phyloP scores from a whole-genome alignment of 441 rosid genomes.

The Euphorbia celastroides region DNA sequence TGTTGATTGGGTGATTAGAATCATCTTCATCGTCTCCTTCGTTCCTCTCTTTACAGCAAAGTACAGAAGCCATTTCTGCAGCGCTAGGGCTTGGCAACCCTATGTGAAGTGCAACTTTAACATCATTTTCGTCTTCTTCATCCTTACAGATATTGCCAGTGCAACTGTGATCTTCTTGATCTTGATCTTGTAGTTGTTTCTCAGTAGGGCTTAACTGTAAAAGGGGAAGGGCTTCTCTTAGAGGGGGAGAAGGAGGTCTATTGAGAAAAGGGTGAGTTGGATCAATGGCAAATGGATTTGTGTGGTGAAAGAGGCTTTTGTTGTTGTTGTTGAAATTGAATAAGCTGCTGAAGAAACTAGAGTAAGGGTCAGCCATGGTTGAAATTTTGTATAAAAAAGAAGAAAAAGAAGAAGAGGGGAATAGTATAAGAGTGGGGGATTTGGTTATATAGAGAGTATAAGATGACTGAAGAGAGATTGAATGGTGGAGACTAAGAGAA shows the following conservation, averaged over 20 bases:
- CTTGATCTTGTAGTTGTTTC: conserved; percentile 30
- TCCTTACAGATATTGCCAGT: conserved; percentile 28
- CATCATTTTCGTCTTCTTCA: conserved; percentile 29
- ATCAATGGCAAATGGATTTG: conserved; percentile 13
- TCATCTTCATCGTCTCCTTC: conserved; percentile 27
- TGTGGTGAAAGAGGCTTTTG: conserved; percentile 15
- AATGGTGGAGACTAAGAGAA: conserved; percentile 31
- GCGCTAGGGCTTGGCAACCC: conserved; percentile 92
- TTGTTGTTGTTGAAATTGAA: conserved; percentile 32
- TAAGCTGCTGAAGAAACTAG: conserved; percentile 63
- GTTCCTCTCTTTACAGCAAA: conserved; percentile 49
- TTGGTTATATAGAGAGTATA: conserved; percentile 37
- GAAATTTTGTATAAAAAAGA: conserved; percentile 9
- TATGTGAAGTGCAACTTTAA: conserved; percentile 82
- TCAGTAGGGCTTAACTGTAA: conserved; percentile 59
- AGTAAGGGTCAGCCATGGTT: conserved; percentile 75
- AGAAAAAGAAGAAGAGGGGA: conserved; percentile 2
- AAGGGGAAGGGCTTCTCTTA: conserved; percentile 83
- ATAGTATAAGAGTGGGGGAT: conserved; percentile 34
- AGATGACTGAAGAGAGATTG: conserved; percentile 26
- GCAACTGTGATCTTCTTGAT: conserved; percentile 27
- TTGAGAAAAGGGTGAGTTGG: conserved; percentile 25
- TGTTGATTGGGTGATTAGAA: conserved; percentile 37
- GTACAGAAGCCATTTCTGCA: conserved; percentile 61
- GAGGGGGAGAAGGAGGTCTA: conserved; percentile 81